phyloP scores from a whole-genome alignment of 83 land plant genomes.

The Picea abies region DNA sequence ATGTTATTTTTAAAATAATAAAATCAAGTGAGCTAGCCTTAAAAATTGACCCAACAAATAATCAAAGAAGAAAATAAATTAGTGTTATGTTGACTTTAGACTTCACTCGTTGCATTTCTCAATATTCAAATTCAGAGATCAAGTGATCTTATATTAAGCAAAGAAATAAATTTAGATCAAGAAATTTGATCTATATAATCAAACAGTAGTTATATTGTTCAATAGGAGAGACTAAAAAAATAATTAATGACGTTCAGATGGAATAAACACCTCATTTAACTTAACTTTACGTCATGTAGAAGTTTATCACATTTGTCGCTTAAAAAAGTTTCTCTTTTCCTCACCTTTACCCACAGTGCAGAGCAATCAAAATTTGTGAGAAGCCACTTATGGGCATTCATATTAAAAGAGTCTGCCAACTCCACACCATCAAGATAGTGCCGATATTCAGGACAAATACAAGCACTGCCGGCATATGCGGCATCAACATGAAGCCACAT shows the following conservation, averaged over 20 bases:
- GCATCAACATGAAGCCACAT: slow-evolving; percentile 93
- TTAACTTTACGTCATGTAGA: not conserved
- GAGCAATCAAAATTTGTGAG: slow-evolving; percentile 95
- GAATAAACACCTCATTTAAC: not conserved
- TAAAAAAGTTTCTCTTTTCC: not conserved
- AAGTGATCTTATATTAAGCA: not conserved
- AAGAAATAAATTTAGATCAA: not conserved
- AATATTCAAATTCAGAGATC: not conserved
- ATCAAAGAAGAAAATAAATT: not conserved
- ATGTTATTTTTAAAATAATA: not conserved
- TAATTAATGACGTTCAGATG: not conserved
- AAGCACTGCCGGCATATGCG: slow-evolving; percentile 97
- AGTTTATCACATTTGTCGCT: not conserved
- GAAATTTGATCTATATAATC: not conserved
- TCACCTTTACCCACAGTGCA: slow-evolving; percentile 87
- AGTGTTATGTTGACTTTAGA: not conserved
- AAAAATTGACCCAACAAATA: not conserved
- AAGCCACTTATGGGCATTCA: slow-evolving; percentile 96
- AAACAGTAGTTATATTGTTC: not conserved
- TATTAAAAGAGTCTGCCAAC: slow-evolving; percentile 82
- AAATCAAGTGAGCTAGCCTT: not conserved
- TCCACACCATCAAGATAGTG: slow-evolving; percentile 87
- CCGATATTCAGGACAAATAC: slow-evolving; percentile 90
- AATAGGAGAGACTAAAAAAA: not conserved
- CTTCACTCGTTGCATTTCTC: not conserved